Evolutionary conservation across 306 rosid species (phyloP), one percentile per base, ranked within the genome.

Genomic region (Hippophae tibetana): DNA sequence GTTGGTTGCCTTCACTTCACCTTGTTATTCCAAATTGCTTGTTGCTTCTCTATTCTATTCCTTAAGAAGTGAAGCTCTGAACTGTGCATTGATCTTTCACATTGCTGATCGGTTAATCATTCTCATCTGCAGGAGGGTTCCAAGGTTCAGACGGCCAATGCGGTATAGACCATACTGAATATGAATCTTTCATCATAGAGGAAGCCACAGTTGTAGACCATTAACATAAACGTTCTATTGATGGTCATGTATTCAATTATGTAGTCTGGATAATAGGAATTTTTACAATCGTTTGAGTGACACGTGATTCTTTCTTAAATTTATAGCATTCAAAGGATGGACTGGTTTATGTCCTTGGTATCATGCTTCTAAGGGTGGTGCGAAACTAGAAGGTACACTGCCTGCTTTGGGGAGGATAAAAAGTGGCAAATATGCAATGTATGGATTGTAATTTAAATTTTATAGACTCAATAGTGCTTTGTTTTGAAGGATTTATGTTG

Each of bases 91-190:
- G 9, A 18, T 11, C 31, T 31, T 10, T 48, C 12, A 13, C 43
- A 8, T 43, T 52, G 56, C 51, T 13, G 55, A 10, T 9, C 12
- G 47, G 42, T 31, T 31, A 31, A 58, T 65, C 9, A 45, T 60
- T 57, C 69, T 66, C 49, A 55, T 56, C n/a, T 79, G 85, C 94
- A 90, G 97, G 78, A 84, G 97, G 78, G 79, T 81, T 69, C 94
- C 97, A 7, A 82, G 97, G 86, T 87, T 76, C 79, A 90, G 97
- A 76, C 79, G 96, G 74, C 95, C 97, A 7, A 84, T 81, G 53
- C 76, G 97, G 43, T 90, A 81, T 81, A 78, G 97, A 69, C 97
- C 97, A 46, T 90, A 85, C 73, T 90, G 80, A 78, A 57, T 72
- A 71, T 52, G 56, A 49, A 66, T 69, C 55, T 52, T 70, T 55